Percentiles rank a stretch among this genome's conserved stretches.
Evolutionary conservation across 2,329 filamentous ascomycete genomes (phyloP).

Genomic region (Monilinia aucupariae): DNA sequence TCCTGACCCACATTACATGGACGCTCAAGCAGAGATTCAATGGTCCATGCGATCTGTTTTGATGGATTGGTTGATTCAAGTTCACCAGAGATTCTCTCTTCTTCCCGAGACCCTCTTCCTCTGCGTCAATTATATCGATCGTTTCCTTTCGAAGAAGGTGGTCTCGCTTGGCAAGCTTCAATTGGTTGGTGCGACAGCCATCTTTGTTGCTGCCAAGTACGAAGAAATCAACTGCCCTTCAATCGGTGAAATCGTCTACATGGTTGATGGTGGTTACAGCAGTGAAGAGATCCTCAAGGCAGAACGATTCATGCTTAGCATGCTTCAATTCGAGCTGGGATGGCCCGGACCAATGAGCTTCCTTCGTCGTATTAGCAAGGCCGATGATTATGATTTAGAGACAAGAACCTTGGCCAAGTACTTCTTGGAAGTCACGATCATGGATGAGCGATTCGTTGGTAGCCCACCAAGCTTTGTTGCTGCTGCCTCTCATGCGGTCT

Average conservation of each 20-base stretch:
- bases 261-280: conserved; percentile 91
- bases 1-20: conserved; percentile 93
- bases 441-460: conserved; percentile 96
- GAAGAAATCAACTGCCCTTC: conserved; percentile 98
- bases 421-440: conserved; percentile 91
- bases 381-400: conserved; percentile 94
- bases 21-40: conserved; percentile 91
- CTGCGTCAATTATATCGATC: conserved; percentile 93
- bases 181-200: conserved; percentile 89
- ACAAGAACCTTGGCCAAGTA: conserved; percentile 95
- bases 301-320: conserved; percentile 95
- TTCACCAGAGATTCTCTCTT: conserved; percentile 84
- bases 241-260: conserved; percentile 91
- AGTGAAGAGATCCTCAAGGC: conserved; percentile 93
- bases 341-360: conserved; percentile 99
- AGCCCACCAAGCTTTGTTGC: conserved; percentile 85
- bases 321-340: conserved; percentile 91
- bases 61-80: conserved; percentile 97
- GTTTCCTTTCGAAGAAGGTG: conserved; percentile 89
- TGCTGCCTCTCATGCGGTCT: conserved; percentile 87
- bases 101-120: conserved; percentile 94
- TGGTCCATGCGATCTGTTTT: conserved; percentile 98
- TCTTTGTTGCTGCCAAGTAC: conserved; percentile 95
- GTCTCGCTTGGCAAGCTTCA: conserved; percentile 94
- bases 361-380: conserved; percentile 92